These are phyloP conservation scores for Madurella fahalii DNA, from an alignment of 2,329 filamentous ascomycete species.

Conservation along the genomic window DNA sequence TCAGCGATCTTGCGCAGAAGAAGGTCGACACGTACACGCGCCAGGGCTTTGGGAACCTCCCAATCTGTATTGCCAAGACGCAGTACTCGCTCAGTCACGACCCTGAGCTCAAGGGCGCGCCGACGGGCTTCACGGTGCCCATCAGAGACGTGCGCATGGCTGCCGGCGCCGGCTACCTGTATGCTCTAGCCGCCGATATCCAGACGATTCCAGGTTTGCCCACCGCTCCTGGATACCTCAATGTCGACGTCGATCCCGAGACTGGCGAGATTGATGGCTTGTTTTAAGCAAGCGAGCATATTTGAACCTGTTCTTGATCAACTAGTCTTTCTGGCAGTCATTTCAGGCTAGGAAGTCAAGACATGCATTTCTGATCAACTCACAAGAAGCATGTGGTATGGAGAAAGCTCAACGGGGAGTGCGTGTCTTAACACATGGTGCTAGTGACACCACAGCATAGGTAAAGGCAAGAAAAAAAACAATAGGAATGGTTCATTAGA, in stretches of 20 bases:
- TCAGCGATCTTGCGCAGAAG: conserved; percentile 89
- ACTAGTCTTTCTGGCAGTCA: conserved; percentile 7
- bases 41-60: conserved; percentile 88
- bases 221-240: conserved; percentile 91
- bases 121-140: conserved; percentile 88
- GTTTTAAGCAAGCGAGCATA: conserved; percentile 56
- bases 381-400: conserved; percentile 5
- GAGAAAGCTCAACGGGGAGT: conserved; percentile 5
- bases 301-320: conserved; percentile 1
- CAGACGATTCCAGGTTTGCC: conserved; percentile 96
- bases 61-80: conserved; percentile 96
- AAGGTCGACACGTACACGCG: conserved; percentile 93
- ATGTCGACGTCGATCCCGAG: conserved; percentile 79
- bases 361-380: conserved; percentile 24
- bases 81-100: conserved; percentile 97
- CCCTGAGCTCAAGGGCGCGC: conserved; percentile 88
- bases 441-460: conserved; percentile 6
- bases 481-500: not conserved
- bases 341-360: not conserved
- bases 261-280: conserved; percentile 85
- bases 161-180: conserved; percentile 90
- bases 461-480: not conserved
- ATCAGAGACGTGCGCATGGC: conserved; percentile 93
- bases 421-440: conserved; percentile 28
- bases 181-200: conserved; percentile 92